A percentile compares a stretch with the other conserved stretches of the same genome.
These are phyloP conservation scores for Euclidium syriacum DNA, from an alignment of 345 rosid species.

Conservation along the genomic window DNA sequence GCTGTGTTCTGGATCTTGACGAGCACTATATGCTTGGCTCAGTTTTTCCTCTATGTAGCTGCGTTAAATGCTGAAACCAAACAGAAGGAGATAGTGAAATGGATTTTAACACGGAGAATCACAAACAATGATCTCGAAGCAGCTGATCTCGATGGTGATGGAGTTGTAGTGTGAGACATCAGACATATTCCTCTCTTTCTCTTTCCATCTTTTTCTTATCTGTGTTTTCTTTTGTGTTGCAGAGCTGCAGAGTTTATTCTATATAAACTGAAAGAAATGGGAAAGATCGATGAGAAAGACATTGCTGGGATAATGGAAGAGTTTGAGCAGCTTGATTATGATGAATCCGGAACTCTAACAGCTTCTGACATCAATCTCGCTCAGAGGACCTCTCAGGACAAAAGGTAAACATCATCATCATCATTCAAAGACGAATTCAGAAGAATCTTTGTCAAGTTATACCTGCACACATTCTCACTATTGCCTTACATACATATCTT, in stretches of 20 bases:
- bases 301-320: conserved; percentile 52
- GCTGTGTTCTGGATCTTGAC: conserved; percentile 69
- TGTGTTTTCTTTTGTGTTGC: not conserved
- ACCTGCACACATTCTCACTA: not conserved
- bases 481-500: not conserved
- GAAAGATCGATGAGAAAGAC: conserved; percentile 74
- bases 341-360: conserved; percentile 34
- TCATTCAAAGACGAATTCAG: not conserved
- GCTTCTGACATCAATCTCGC: conserved; percentile 29
- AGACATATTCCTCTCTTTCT: not conserved
- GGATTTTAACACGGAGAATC: conserved; percentile 65
- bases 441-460: not conserved
- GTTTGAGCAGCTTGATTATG: conserved; percentile 67
- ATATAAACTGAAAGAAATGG: conserved; percentile 87
- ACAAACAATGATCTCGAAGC: conserved; percentile 71
- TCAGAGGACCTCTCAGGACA: conserved; percentile 18
- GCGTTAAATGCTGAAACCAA: conserved; percentile 60
- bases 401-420: conserved; percentile 15
- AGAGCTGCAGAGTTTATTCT: conserved; percentile 58
- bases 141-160: conserved; percentile 74
- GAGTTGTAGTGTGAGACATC: conserved; percentile 60
- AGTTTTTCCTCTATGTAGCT: conserved; percentile 57
- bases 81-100: conserved; percentile 49
- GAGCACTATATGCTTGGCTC: conserved; percentile 60
- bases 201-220: not conserved